phyloP scores from a whole-genome alignment of 208 protist genomes.

The Leishmania amazonensis region DNA sequence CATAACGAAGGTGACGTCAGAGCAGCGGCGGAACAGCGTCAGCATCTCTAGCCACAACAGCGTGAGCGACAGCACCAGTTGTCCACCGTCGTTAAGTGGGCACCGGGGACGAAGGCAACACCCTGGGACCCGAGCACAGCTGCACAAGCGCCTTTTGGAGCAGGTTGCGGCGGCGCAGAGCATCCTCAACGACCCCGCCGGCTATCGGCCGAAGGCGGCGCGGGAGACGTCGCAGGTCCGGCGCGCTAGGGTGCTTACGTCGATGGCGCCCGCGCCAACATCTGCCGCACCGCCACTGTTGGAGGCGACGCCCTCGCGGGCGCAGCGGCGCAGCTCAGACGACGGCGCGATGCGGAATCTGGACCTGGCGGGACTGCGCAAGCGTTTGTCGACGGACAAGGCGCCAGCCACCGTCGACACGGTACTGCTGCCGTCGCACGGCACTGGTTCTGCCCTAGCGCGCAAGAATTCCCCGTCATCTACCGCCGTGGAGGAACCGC shows the following conservation, averaged over 20 bases:
- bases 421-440: neutral
- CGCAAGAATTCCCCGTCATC: neutral
- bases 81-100: neutral
- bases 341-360: neutral
- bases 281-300: neutral
- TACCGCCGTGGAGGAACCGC: neutral
- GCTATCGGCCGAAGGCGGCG: conserved; percentile 14
- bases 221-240: neutral
- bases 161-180: conserved; percentile 25
- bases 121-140: neutral
- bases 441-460: neutral
- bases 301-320: neutral
- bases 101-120: conserved; percentile 11
- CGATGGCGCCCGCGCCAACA: conserved; percentile 2
- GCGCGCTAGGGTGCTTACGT: neutral
- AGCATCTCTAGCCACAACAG: conserved; percentile 10
- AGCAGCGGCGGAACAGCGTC: neutral
- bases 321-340: neutral
- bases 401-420: neutral
- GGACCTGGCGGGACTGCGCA: neutral
- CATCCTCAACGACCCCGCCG: conserved; percentile 21
- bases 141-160: conserved; percentile 26
- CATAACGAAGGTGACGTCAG: neutral
- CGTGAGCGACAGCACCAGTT: neutral
- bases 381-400: neutral